These are phyloP conservation scores for Aspergillus fijiensis DNA, from an alignment of 2,329 filamentous ascomycete species.

Conservation along the genomic window DNA sequence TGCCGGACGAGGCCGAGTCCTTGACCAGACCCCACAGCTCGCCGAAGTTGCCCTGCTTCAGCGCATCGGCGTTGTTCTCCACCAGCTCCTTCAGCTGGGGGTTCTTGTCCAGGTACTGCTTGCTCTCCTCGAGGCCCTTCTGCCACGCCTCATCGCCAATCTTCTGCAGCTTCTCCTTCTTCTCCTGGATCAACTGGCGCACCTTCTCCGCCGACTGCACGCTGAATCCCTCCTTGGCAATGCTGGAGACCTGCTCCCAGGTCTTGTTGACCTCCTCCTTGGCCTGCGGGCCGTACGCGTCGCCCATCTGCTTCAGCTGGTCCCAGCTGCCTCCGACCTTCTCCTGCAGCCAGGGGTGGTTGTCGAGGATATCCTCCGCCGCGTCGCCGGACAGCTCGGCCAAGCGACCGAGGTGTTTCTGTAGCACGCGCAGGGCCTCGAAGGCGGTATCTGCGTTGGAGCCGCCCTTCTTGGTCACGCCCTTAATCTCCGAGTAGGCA, in stretches of 20 bases:
- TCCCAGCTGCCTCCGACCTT: conserved; percentile 68
- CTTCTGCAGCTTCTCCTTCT: conserved; percentile 64
- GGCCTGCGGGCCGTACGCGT: conserved; percentile 70
- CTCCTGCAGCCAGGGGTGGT: conserved; percentile 71
- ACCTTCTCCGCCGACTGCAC: conserved; percentile 53
- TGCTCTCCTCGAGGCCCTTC: conserved; percentile 68
- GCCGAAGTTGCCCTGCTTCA: conserved; percentile 66
- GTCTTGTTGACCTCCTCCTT: conserved; percentile 74
- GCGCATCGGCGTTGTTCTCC: conserved; percentile 65
- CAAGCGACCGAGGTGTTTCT: conserved; percentile 61
- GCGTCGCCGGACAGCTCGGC: conserved; percentile 63
- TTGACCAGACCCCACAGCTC: conserved; percentile 65
- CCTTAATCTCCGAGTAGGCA: conserved; percentile 66
- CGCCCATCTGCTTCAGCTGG: conserved; percentile 67
- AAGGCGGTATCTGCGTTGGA: conserved; percentile 63
- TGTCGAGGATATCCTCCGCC: conserved; percentile 64
- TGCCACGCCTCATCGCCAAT: conserved; percentile 71
- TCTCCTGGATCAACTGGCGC: conserved; percentile 66
- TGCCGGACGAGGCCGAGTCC: conserved; percentile 61
- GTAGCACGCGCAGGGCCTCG: conserved; percentile 62
- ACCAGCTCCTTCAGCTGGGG: conserved; percentile 72
- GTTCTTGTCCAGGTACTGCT: conserved; percentile 72
- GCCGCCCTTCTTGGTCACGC: conserved; percentile 58
- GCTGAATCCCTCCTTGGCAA: conserved; percentile 62
- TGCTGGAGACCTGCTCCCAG: conserved; percentile 64